These are phyloP conservation scores for Poronia punctata DNA, from an alignment of 495 filamentous ascomycete species.

Conservation along the genomic window DNA sequence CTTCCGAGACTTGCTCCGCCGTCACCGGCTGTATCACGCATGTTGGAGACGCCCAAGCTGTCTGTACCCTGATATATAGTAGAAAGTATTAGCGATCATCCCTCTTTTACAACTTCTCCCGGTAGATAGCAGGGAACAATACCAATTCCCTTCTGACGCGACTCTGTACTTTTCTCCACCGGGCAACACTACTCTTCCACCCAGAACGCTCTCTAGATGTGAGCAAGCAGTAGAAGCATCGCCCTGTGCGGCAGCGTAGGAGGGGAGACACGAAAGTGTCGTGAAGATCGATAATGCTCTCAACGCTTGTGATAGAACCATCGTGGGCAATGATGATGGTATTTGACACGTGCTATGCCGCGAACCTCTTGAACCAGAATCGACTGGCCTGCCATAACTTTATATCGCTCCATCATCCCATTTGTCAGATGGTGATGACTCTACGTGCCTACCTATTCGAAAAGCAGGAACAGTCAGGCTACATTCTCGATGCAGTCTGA, in stretches of 20 bases:
- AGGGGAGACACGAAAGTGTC: background rate
- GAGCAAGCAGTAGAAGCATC: slow-evolving; percentile 1
- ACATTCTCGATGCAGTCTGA: too few species aligned
- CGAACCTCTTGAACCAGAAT: background rate
- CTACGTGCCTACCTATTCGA: too few species aligned
- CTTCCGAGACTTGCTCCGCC: slow-evolving; percentile 23
- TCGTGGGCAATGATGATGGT: background rate
- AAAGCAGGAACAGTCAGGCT: too few species aligned
- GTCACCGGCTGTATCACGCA: slow-evolving; percentile 39
- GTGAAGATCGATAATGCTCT: background rate
- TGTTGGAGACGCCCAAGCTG: slow-evolving; percentile 27
- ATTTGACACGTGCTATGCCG: background rate
- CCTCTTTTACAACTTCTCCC: background rate
- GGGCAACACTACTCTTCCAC: slow-evolving; percentile 1
- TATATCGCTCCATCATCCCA: background rate
- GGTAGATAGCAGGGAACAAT: background rate
- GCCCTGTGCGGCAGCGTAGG: background rate
- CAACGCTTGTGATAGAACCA: background rate
- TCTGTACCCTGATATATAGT: slow-evolving; percentile 17
- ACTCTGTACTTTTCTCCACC: background rate
- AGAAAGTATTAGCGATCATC: background rate
- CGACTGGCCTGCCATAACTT: background rate
- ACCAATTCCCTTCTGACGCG: slow-evolving; percentile 12
- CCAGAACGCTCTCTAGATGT: slow-evolving; percentile 4
- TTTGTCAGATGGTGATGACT: too few species aligned